Conservation (phyloP, 2,329 filamentous ascomycete genomes). For the Leptographium wingfieldii region DNA sequence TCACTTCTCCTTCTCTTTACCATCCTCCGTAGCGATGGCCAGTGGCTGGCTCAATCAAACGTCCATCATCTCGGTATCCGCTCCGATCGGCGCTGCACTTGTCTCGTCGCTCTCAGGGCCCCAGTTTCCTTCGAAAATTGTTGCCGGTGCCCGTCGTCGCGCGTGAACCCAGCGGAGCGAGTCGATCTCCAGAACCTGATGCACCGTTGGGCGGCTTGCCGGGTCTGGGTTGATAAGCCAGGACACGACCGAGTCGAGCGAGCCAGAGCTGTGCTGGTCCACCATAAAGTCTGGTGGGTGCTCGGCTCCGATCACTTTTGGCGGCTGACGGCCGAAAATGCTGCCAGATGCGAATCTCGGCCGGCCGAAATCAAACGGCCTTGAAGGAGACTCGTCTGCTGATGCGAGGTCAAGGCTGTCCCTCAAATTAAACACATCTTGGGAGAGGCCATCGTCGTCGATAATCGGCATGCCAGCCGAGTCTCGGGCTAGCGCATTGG, state of each 20-base stretch:
- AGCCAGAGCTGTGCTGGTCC: slow-evolving; percentile 56
- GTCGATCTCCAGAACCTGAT: slow-evolving; percentile 58
- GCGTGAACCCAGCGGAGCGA: slow-evolving; percentile 70
- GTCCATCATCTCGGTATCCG: slow-evolving; percentile 48
- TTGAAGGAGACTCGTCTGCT: background rate
- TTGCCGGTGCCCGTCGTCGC: slow-evolving; percentile 76
- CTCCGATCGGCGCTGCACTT: slow-evolving; percentile 12
- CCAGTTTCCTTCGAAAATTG: slow-evolving; percentile 92
- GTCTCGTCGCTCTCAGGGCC: slow-evolving; percentile 51
- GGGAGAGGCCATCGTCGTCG: slow-evolving; percentile 9
- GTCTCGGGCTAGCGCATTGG: slow-evolving; percentile 60
- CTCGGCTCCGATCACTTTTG: slow-evolving; percentile 33
- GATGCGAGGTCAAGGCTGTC: slow-evolving; percentile 8
- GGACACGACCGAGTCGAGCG: slow-evolving; percentile 71
- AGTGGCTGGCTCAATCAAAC: slow-evolving; percentile 22
- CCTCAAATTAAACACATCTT: slow-evolving; percentile 3
- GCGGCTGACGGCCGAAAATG: slow-evolving; percentile 30
- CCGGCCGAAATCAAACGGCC: slow-evolving; percentile 2
- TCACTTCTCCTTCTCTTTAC: background rate
- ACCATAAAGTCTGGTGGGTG: slow-evolving; percentile 80
- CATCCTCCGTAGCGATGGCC: background rate
- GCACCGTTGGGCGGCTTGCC: slow-evolving; percentile 56
- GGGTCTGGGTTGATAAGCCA: slow-evolving; percentile 81
- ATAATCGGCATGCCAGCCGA: slow-evolving; percentile 55
- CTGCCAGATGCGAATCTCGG: slow-evolving; percentile 20